Conservation (phyloP, 164 flowering plant genomes). For the Berberis thunbergii region DNA sequence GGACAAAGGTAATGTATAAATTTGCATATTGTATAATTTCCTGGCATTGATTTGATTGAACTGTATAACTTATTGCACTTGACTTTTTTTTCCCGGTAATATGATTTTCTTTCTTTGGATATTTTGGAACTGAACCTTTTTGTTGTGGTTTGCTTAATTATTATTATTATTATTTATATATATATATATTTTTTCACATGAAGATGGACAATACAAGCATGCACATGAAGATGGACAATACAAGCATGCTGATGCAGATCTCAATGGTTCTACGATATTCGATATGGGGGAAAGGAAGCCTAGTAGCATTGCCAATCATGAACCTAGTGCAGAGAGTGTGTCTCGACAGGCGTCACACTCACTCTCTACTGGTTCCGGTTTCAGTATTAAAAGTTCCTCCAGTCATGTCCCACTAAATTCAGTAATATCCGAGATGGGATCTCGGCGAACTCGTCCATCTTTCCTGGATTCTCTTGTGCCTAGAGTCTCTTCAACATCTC, state of each 20-base stretch:
- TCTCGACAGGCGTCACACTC: constrained; percentile 24
- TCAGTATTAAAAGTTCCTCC: constrained; percentile 15
- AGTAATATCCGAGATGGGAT: constrained; percentile 22
- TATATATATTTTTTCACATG: neutral
- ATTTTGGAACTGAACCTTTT: neutral
- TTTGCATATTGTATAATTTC: no score
- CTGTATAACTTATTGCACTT: neutral
- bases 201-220: constrained; percentile 1
- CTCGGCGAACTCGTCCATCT: constrained; percentile 39
- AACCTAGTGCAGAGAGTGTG: constrained; percentile 13
- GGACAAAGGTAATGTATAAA: constrained; percentile 24
- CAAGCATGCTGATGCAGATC: constrained; percentile 9
- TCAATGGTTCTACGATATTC: constrained; percentile 12
- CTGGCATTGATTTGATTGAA: neutral
- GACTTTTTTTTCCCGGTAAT: neutral
- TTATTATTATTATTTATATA: neutral
- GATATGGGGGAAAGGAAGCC: constrained; percentile 20
- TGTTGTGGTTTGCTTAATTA: neutral
- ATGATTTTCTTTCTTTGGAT: neutral
- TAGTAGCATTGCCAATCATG: constrained; percentile 17
- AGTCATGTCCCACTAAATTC: constrained; percentile 27
- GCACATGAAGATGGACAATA: constrained; percentile 10
- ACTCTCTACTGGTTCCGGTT: constrained; percentile 14
- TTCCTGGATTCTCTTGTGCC: no score
- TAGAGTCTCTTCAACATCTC: constrained; percentile 33